phyloP scores from a whole-genome alignment of 495 filamentous ascomycete genomes.

The Bombardia bombarda region DNA sequence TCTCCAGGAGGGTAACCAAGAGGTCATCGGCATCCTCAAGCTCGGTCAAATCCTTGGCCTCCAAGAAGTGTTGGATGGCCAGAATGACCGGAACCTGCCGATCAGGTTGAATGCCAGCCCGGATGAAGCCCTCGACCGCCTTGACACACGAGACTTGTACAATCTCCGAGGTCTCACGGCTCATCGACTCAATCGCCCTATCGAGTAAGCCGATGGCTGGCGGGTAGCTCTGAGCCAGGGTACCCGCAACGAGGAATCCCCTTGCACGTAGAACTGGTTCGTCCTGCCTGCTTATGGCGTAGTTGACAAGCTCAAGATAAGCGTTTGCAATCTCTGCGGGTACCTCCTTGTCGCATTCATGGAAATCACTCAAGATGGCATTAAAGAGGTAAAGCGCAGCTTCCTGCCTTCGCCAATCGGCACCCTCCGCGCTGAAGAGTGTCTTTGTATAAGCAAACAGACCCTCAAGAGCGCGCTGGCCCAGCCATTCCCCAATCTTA shows the following conservation, averaged over 20 bases:
- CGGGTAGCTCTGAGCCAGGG: conserved; percentile 52
- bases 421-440: conserved; percentile 45
- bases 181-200: conserved; percentile 65
- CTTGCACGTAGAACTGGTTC: conserved; percentile 67
- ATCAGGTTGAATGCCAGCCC: conserved; percentile 40
- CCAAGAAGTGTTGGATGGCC: conserved; percentile 69
- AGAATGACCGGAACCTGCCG: conserved; percentile 67
- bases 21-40: conserved; percentile 82
- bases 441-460: conserved; percentile 64
- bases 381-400: conserved; percentile 77
- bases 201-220: conserved; percentile 53
- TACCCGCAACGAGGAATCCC: conserved; percentile 75
- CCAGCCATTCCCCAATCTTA: conserved; percentile 89
- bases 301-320: conserved; percentile 70
- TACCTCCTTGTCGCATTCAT: conserved; percentile 61
- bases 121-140: conserved; percentile 74
- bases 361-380: conserved; percentile 69
- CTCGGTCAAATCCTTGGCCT: conserved; percentile 70
- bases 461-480: conserved; percentile 58
- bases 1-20: conserved; percentile 82
- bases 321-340: conserved; percentile 56
- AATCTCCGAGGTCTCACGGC: conserved; percentile 68
- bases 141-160: conserved; percentile 90
- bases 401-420: conserved; percentile 60
- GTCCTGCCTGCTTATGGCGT: conserved; percentile 57